Evolutionary conservation across 371 early-diverging fungal genomes (phyloP).

Genomic region (Saksenaea vasiformis): DNA sequence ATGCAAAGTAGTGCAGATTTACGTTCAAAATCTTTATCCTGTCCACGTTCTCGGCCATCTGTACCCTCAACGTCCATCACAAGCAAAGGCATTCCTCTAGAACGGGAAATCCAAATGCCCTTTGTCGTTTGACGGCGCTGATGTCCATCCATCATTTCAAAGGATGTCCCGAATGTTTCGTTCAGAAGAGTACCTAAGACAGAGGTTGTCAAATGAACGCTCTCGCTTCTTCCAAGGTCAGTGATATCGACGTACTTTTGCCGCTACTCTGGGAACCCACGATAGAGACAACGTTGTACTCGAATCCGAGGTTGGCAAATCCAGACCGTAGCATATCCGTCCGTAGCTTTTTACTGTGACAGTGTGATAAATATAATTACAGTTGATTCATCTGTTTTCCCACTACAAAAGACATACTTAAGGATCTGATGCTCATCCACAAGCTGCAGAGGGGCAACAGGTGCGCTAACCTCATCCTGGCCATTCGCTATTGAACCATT

Average conservation of each 20-base stretch:
- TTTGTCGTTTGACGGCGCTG: constrained; percentile 93
- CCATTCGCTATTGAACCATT: not conserved
- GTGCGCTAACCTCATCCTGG: constrained; percentile 33
- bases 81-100: constrained; percentile 80
- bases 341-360: constrained; percentile 62
- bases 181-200: constrained; percentile 92
- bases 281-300: constrained; percentile 96
- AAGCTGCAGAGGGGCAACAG: constrained; percentile 73
- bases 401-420: constrained; percentile 58
- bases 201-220: not conserved
- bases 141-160: constrained; percentile 91
- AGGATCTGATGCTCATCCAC: constrained; percentile 84
- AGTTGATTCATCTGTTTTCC: not conserved
- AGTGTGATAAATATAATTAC: not conserved
- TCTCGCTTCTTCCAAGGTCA: not conserved
- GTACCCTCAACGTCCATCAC: constrained; percentile 99
- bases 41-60: constrained; percentile 97
- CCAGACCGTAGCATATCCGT: constrained; percentile 83
- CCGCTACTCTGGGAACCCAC: constrained; percentile 99
- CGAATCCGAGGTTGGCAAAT: constrained; percentile 84
- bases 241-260: constrained; percentile 74
- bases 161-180: constrained; percentile 89
- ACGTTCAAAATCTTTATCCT: constrained; percentile 98
- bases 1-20: constrained; percentile 97
- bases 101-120: constrained; percentile 94